Base-by-base conservation (phyloP, 78 protist genomes). In the Pigoraptor vietnamica region DNA sequence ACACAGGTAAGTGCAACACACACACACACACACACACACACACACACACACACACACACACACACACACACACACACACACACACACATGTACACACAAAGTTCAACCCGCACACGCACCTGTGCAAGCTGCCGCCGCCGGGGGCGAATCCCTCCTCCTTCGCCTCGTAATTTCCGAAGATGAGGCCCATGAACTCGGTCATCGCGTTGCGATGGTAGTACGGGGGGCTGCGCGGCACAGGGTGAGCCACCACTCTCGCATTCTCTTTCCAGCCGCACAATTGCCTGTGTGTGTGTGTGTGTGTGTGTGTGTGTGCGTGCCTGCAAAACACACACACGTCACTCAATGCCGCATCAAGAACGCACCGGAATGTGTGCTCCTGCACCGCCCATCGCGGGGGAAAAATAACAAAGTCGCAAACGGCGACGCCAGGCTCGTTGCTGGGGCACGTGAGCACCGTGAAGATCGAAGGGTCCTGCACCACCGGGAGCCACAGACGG, bases 101-200 rank as follows among this genome's bases (percentile, higher is more conserved):
- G n/a, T n/a, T n/a, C n/a, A n/a, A n/a, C n/a, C n/a, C n/a, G n/a
- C n/a, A 48, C 67, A 48, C 67, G 14, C 67, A 48, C 67, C 67
- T 48, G 94, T 97, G 98, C 79, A 97, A 94, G 9, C 95, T 90
- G 34, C 90, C 94, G 24, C 95, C 95, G 23, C 96, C 96, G 21
- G 97, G 96, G 1, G 19, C n/a, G 90, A 93, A 93, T 29, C 96
- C 96, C 56, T 37, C 82, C 40, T 91, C 95, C 92, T 98, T 98
- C 37, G 99, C 99, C 83, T 98, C 99, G 91, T 98, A 98, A 21
- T 36, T 91, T 39, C 99, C 99, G 37, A 39, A 32, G 40, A 98
- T 98, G 81, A 96, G 92, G 83, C 99, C 99, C 99, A 98, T 98
- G 92, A 95, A 98, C 95, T 98, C 99, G 37, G 93, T 35, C 98